phyloP scores from a whole-genome alignment of 164 flowering plant genomes.

The Vitis rotundifolia region DNA sequence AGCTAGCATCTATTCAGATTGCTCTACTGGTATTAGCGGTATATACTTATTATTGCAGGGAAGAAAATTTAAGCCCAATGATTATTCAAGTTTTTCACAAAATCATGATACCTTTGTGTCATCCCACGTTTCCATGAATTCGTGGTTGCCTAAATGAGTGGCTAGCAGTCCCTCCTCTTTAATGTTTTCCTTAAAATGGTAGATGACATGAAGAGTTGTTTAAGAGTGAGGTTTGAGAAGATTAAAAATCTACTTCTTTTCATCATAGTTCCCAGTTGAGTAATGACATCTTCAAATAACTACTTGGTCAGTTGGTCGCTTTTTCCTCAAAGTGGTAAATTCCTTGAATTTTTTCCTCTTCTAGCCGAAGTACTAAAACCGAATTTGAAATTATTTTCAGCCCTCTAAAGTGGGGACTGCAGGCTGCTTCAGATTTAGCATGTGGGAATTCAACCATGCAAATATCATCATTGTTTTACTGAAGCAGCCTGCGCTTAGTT shows the following conservation, averaged over 20 bases:
- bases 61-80: no score
- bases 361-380: background rate
- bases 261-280: background rate
- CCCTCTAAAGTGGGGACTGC: no score
- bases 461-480: no score
- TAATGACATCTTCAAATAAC: background rate
- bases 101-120: background rate
- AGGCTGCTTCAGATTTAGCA: no score
- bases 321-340: background rate
- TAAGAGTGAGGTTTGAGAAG: background rate
- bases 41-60: no score
- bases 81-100: no score
- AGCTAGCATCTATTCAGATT: no score
- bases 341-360: background rate
- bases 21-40: no score
- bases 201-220: background rate
- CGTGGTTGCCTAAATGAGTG: background rate
- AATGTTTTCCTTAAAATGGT: background rate
- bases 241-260: no score
- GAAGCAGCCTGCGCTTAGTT: no score
- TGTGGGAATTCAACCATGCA: no score
- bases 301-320: background rate
- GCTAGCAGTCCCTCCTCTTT: background rate
- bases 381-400: no score
- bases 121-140: background rate